Evolutionary conservation across 495 filamentous ascomycete genomes (phyloP).

Genomic region (Neurospora sp.): DNA sequence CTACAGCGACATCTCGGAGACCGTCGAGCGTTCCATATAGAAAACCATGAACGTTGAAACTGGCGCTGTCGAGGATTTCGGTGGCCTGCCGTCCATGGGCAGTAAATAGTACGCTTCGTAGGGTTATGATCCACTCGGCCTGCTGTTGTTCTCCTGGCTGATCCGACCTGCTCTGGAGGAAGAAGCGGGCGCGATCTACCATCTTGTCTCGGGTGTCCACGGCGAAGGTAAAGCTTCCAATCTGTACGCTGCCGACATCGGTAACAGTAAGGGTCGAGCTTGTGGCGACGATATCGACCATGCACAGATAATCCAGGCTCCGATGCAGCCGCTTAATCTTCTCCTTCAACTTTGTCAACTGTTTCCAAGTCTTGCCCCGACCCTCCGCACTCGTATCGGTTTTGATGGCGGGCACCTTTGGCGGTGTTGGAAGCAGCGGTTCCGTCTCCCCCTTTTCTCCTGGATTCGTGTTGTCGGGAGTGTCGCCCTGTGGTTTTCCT

Average conservation of each 20-base stretch:
- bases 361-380: constrained; percentile 69
- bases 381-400: constrained; percentile 16
- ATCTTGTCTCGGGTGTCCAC: constrained; percentile 88
- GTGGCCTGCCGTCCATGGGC: constrained; percentile 73
- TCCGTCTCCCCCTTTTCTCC: constrained; percentile 10
- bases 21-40: constrained; percentile 83
- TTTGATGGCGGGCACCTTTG: constrained; percentile 14
- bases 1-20: constrained; percentile 79
- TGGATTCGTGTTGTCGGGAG: constrained; percentile 15
- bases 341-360: constrained; percentile 67
- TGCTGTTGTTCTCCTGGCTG: constrained; percentile 63
- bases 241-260: constrained; percentile 73
- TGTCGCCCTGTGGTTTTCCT: not conserved
- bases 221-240: constrained; percentile 73
- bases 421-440: constrained; percentile 10
- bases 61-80: constrained; percentile 84
- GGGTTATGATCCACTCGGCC: constrained; percentile 86
- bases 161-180: constrained; percentile 64
- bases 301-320: constrained; percentile 75
- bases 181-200: constrained; percentile 82
- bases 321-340: constrained; percentile 76
- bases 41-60: constrained; percentile 82
- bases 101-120: constrained; percentile 79
- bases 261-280: constrained; percentile 64
- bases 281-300: constrained; percentile 83